phyloP scores from a whole-genome alignment of 208 protist species.

The Trypanosoma congolense region DNA sequence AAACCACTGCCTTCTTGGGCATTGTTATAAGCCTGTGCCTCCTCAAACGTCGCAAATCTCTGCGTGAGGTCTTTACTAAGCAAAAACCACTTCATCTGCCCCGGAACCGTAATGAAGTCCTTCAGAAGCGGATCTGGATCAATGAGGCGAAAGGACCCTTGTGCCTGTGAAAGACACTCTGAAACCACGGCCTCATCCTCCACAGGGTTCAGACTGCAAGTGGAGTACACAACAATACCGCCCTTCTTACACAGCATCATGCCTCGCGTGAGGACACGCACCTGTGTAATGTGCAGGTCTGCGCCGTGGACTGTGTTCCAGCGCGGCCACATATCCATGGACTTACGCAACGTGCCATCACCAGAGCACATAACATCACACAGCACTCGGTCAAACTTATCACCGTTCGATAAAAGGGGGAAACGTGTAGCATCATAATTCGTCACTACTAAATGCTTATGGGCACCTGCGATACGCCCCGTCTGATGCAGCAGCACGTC shows the following conservation, averaged over 20 bases:
- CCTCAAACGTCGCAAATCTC: conserved; percentile 42
- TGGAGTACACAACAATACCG: conserved; percentile 93
- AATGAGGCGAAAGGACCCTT: conserved; percentile 75
- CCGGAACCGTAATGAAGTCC: conserved; percentile 59
- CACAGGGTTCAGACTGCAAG: conserved; percentile 93
- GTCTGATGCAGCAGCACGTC: conserved; percentile 87
- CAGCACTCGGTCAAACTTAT: conserved; percentile 89
- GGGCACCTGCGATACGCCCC: conserved; percentile 44
- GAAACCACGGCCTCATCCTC: conserved; percentile 94
- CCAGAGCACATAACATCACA: conserved; percentile 95
- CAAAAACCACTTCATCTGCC: conserved; percentile 78
- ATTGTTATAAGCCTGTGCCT: conserved; percentile 50
- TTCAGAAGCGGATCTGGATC: conserved; percentile 73
- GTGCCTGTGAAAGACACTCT: conserved; percentile 55
- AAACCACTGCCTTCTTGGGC: conserved; percentile 34
- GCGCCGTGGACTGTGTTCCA: conserved; percentile 85
- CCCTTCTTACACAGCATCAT: conserved; percentile 78
- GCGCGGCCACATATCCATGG: conserved; percentile 86
- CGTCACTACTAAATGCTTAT: conserved; percentile 84
- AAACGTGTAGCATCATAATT: conserved; percentile 85
- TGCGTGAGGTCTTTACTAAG: conserved; percentile 59
- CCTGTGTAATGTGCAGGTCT: conserved; percentile 83
- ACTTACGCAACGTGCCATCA: conserved; percentile 94
- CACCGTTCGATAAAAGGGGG: conserved; percentile 47
- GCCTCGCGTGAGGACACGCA: conserved; percentile 68